Percentiles rank a stretch among this genome's conserved stretches.
Evolutionary conservation across 345 rosid genomes (phyloP).

Genomic region (Eucalyptus viminalis): DNA sequence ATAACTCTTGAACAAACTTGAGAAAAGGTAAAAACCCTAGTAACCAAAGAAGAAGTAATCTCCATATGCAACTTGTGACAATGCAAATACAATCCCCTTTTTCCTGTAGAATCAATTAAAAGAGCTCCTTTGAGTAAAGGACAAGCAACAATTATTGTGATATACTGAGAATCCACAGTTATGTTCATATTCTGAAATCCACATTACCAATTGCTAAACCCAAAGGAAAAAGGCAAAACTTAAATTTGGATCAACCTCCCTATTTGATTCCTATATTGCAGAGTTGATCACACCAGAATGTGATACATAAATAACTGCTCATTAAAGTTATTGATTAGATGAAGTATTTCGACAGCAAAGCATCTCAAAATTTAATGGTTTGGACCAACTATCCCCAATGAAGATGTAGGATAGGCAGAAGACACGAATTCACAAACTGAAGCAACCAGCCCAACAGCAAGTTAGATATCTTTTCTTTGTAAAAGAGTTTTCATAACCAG

Average conservation of each 20-base stretch:
- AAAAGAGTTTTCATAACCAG: background rate
- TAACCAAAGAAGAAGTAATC: slow-evolving; percentile 60
- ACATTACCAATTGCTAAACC: background rate
- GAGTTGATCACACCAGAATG: background rate
- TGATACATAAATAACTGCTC: background rate
- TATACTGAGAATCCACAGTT: background rate
- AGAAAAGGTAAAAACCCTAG: slow-evolving; percentile 74
- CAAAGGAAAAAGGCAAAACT: background rate
- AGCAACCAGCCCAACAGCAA: background rate
- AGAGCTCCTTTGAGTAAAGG: background rate
- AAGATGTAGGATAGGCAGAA: background rate
- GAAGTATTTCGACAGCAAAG: background rate
- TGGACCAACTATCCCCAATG: background rate
- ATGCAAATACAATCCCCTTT: slow-evolving; percentile 56
- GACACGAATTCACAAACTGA: background rate
- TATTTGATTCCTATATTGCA: background rate
- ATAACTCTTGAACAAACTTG: slow-evolving; percentile 20
- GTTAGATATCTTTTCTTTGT: background rate
- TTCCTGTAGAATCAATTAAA: slow-evolving; percentile 29
- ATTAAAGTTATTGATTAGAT: background rate
- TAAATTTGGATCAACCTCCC: background rate
- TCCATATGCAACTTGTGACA: slow-evolving; percentile 84
- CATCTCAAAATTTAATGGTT: background rate
- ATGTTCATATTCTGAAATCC: background rate
- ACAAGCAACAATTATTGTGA: background rate